A percentile compares a stretch with the other conserved stretches of the same genome.
Evolutionary conservation across 139 green algal species (phyloP).

Genomic region (Chlorella sp.): DNA sequence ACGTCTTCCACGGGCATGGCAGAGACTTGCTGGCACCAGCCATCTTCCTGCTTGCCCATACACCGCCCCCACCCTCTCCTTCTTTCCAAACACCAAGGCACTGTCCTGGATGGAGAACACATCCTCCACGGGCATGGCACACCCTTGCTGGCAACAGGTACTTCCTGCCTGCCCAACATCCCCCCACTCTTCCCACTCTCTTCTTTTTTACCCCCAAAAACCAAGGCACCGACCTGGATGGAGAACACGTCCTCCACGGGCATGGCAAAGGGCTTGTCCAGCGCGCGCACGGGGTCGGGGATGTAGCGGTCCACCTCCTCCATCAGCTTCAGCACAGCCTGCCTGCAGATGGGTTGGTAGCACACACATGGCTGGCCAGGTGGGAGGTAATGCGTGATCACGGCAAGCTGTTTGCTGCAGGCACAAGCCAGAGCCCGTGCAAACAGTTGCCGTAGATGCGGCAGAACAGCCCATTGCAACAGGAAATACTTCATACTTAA

Average conservation of each 20-base stretch:
- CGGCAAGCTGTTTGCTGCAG: too few relatives aligned
- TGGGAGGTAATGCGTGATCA: not conserved
- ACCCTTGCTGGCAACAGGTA: too few relatives aligned
- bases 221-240: slow-evolving; percentile 70
- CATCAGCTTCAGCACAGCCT: slow-evolving; percentile 94
- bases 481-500: slow-evolving; percentile 24
- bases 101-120: not conserved
- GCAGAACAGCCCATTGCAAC: slow-evolving; percentile 40
- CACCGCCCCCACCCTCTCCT: too few relatives aligned
- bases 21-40: too few relatives aligned
- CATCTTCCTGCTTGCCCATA: too few relatives aligned
- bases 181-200: too few relatives aligned
- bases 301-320: slow-evolving; percentile 88
- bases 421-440: not conserved
- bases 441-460: not conserved
- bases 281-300: slow-evolving; percentile 77
- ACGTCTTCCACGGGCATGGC: too few relatives aligned
- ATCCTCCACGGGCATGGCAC: not conserved
- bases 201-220: too few relatives aligned
- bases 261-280: slow-evolving; percentile 98
- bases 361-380: not conserved
- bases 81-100: not conserved
- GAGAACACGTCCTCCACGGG: slow-evolving; percentile 98
- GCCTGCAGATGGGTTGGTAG: slow-evolving; percentile 21
- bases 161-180: too few relatives aligned